Base-by-base conservation (phyloP, 108 stramenopile genomes). In the Cyclotella baltica region DNA sequence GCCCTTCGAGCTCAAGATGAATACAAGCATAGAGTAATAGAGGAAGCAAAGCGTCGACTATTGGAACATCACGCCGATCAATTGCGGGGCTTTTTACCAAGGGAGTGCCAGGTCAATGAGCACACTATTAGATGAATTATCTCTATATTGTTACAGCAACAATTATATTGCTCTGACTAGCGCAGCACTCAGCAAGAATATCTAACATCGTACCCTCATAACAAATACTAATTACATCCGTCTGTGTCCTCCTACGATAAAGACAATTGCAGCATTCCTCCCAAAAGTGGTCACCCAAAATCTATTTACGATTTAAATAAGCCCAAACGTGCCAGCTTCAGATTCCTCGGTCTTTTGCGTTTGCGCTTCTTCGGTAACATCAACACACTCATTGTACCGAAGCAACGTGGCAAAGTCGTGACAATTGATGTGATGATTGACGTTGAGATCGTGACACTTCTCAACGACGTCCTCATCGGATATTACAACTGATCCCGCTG, bases 51-150 rank as follows among this genome's bases (percentile, higher is more conserved):
- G 35, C 72, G 74, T 36, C 52, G 78, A 35, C 77, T 91, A 3
- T 50, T 88, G 55, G 83, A 76, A 31, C 82, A 87, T 63, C 88
- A 91, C 69, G 86, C 85, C n/a, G 48, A 65, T 22, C 62, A 83
- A 46, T 62, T 91, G 11, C 23, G 79, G 62, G 90, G 88, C 27
- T 91, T 85, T 79, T 55, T 91, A 52, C 83, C 87, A 31, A 58
- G 48, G 40, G 31, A 38, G 18, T 51, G 67, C 23, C 51, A 52
- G 36, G 18, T 15, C 30, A 61, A 61, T n/a, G n/a, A n/a, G n/a
- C n/a, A n/a, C n/a, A n/a, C 40, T 43, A 43, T 13, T 43, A 10
- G 10, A 43, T 43, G 13, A 43, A 43, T 6, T 43, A 13, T 43
- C 40, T 10, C 13, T 43, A 13, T 43, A 10, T 13, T 6, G 6